A percentile compares a stretch with the other conserved stretches of the same genome.
Evolutionary conservation across 768 basidiomycete genomes (phyloP).

Genomic region (Ramaria rubella): DNA sequence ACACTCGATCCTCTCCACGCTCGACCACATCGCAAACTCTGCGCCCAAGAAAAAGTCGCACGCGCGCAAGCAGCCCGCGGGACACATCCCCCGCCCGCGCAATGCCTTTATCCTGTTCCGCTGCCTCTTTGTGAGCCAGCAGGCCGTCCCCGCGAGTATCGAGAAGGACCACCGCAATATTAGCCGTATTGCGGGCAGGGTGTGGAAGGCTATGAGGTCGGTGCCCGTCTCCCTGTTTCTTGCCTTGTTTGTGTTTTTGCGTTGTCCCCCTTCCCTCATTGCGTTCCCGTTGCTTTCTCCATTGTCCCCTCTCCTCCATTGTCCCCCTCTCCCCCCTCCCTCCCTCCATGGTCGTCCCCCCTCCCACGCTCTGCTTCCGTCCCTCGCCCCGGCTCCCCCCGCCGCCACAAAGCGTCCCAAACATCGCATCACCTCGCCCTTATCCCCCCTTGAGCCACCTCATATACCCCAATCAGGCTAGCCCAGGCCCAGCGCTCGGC

Average conservation of each 20-base stretch:
- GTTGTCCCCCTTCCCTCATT: neutral
- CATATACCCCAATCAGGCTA: neutral
- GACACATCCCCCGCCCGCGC: slow-evolving; percentile 63
- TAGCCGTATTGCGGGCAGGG: slow-evolving; percentile 54
- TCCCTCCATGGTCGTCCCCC: neutral
- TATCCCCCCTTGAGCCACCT: too few species aligned
- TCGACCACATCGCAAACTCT: slow-evolving; percentile 4
- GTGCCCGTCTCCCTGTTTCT: neutral
- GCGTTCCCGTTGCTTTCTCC: neutral
- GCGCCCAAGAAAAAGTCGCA: slow-evolving; percentile 34
- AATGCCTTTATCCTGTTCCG: slow-evolving; percentile 81
- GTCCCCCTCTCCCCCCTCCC: neutral
- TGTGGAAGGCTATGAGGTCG: slow-evolving; percentile 53
- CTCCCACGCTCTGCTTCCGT: too few species aligned
- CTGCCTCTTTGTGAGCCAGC: slow-evolving; percentile 61
- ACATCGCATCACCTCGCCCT: too few species aligned
- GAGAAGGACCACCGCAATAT: slow-evolving; percentile 66
- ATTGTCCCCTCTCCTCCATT: too few species aligned
- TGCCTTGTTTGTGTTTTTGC: neutral
- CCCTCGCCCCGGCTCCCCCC: too few species aligned
- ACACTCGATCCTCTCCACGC: neutral
- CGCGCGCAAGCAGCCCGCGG: slow-evolving; percentile 39
- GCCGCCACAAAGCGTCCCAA: too few species aligned
- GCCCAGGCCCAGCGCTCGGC: neutral
- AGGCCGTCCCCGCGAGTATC: slow-evolving; percentile 45